Conservation (phyloP, 805 yeast genomes). For the Komagataella ulmi region DNA sequence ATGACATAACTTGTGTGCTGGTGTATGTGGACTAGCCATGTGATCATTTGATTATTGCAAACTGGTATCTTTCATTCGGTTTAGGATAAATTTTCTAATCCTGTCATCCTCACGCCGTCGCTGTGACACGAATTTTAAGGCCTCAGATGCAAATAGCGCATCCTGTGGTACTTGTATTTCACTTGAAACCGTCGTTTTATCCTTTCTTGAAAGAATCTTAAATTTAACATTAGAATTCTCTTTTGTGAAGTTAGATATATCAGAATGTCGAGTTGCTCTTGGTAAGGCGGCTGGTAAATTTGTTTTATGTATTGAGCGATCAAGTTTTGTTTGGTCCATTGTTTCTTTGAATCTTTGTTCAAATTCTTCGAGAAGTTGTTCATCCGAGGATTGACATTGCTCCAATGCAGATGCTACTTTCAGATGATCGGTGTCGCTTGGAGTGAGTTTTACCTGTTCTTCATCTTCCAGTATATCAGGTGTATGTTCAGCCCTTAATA, state of each 20-base stretch:
- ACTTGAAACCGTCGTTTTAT: neutral
- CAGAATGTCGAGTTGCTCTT: neutral
- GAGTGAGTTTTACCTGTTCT: neutral
- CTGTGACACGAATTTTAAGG: neutral
- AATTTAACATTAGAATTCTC: neutral
- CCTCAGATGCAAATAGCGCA: neutral
- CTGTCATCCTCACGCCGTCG: neutral
- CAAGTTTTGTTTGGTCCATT: neutral
- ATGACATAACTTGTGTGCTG: conserved; percentile 79
- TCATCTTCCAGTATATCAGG: neutral
- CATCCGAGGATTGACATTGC: neutral
- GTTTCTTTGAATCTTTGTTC: neutral
- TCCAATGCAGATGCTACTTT: neutral
- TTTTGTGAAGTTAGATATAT: neutral
- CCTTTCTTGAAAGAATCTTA: neutral
- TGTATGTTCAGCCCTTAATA: neutral
- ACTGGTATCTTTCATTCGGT: neutral
- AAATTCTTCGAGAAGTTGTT: neutral
- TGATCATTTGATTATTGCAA: neutral
- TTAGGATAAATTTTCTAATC: neutral
- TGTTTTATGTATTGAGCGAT: neutral
- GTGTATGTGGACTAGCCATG: conserved; percentile 35
- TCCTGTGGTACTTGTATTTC: neutral
- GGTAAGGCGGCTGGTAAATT: neutral
- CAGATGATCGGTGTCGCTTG: neutral